Base-by-base conservation (phyloP, 2,329 filamentous ascomycete species). In the Hirsutella thompsonii region DNA sequence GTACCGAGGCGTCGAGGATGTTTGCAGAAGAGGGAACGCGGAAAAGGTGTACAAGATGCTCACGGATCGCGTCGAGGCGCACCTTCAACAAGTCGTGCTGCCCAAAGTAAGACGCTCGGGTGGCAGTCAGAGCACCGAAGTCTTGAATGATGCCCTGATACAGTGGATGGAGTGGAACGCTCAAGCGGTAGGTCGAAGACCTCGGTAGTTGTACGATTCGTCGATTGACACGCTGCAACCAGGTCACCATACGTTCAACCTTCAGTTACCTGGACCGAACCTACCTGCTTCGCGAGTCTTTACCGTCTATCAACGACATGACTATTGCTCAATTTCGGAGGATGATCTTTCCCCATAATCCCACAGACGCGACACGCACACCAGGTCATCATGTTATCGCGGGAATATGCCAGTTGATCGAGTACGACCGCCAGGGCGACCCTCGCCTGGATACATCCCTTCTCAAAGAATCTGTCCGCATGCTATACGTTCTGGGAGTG, bases 251-350 rank as follows among this genome's bases (percentile, higher is more conserved):
- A 40, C 78, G 88, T 38, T 90, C 84, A 47, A 83, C 93, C 32
- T 96, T 95, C 62, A 94, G 88, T 64, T 98, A 89, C 55, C 73
- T 98, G 48, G 90, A 98, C 57, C 80, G 92, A 47, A 85, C 88
- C 2, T 95, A 88, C 55, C 70, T 98, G 8, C 68, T 94, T 2
- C 80, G 82, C 43, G 79, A 80, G 36, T 76, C 81, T 19, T 63
- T 73, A 29, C 70, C 72, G 9, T 83, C 83, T 28, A 77, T 98
- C 42, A 83, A 89, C 53, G 86, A 94, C 54, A 79, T 94, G 67
- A 77, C 81, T 5, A 78, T 92, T 42, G 63, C 70, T 13, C 72
- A 87, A 44, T 98, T 96, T 57, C 76, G 84, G 40, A 72, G 63
- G 44, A 70, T 69, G 49, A 59, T 70, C 3, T 80, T 72, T 49